A percentile compares a stretch with the other conserved stretches of the same genome.
phyloP scores from a whole-genome alignment of 2,329 filamentous ascomycete species.

The Colletotrichum gloeosporioides region DNA sequence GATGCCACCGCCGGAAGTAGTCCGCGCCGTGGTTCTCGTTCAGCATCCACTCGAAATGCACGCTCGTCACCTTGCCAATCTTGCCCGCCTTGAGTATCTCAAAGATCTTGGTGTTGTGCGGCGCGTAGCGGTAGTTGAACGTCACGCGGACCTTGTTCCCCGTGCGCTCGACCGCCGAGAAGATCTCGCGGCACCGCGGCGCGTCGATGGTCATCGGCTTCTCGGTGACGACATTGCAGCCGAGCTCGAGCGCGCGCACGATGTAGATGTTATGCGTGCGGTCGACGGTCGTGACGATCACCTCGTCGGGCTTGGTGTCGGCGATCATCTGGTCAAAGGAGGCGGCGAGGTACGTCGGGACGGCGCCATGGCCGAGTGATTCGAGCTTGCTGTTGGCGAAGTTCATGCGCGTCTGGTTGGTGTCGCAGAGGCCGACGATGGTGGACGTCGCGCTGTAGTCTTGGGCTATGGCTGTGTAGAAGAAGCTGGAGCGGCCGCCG shows the following conservation, averaged over 20 bases:
- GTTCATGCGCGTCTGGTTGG: conserved; percentile 64
- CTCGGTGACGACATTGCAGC: conserved; percentile 54
- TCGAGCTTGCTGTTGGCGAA: conserved; percentile 57
- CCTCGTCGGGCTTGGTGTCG: conserved; percentile 62
- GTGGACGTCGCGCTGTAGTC: conserved; percentile 55
- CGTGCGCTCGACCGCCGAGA: conserved; percentile 56
- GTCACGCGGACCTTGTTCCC: conserved; percentile 48
- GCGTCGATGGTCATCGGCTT: conserved; percentile 60
- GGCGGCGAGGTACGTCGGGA: conserved; percentile 59
- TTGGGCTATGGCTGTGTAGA: conserved; percentile 61
- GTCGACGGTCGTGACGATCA: conserved; percentile 69
- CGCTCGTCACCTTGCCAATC: conserved; percentile 49
- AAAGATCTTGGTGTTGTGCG: conserved; percentile 55
- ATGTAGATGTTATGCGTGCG: conserved; percentile 67
- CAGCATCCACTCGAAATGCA: conserved; percentile 57
- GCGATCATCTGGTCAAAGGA: conserved; percentile 64
- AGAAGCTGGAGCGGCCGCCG: conserved; percentile 65
- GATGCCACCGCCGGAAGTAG: conserved; percentile 57
- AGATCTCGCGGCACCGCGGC: conserved; percentile 57
- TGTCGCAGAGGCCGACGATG: conserved; percentile 64
- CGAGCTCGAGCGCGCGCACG: conserved; percentile 57
- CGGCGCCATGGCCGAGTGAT: conserved; percentile 47
- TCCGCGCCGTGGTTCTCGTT: conserved; percentile 55
- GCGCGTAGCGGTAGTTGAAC: conserved; percentile 58
- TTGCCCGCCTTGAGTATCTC: conserved; percentile 47